Evolutionary conservation across 805 yeast genomes (phyloP), one percentile per base, ranked within the genome.

Genomic region (Geotrichum ghanense): DNA sequence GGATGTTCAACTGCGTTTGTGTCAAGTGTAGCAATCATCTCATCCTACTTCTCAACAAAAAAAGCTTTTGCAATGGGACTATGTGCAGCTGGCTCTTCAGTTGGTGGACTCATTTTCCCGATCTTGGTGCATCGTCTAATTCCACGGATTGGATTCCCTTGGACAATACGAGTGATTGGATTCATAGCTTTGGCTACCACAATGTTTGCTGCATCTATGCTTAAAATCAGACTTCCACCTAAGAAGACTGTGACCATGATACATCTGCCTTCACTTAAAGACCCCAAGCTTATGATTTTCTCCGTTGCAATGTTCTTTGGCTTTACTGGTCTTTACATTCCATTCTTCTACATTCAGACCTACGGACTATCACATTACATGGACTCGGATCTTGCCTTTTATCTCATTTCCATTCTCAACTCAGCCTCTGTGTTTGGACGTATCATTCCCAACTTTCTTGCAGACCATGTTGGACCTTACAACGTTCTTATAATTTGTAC

Each of bases 91-190:
- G 79, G 79, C 17, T 74, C 78, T 0, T 68, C 76, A 3, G 53
- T 75, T 7, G 79, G 79, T 3, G 75, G 77, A 9, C 58, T 71
- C 50, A 47, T 70, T 31, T 70, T 70, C 52, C 77, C 78, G 20
- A 59, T 75, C 35, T 65, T 74, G 67, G 64, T 73, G 20, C 66
- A 71, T 46, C 54, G 56, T 14, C 58, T 74, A 41, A 71, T 71
- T 44, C 52, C 56, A 12, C 53, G 56, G n/a, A 57, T 72, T 21
- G 79, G 79, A 1, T 75, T 69, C 54, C 62, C 62, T 14, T 74
- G 78, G 76, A 70, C 75, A 4, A 60, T 73, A 26, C 60, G 79
- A 48, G 56, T 64, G 3, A 54, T 74, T 45, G 73, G 73, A 0
- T 67, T 75, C 50, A 56, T 73, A 35, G 63, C 68, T 43, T 45